A percentile compares a stretch with the other conserved stretches of the same genome.
These are phyloP conservation scores for Cyclotella baltica DNA, from an alignment of 108 stramenopile genomes.

Conservation along the genomic window DNA sequence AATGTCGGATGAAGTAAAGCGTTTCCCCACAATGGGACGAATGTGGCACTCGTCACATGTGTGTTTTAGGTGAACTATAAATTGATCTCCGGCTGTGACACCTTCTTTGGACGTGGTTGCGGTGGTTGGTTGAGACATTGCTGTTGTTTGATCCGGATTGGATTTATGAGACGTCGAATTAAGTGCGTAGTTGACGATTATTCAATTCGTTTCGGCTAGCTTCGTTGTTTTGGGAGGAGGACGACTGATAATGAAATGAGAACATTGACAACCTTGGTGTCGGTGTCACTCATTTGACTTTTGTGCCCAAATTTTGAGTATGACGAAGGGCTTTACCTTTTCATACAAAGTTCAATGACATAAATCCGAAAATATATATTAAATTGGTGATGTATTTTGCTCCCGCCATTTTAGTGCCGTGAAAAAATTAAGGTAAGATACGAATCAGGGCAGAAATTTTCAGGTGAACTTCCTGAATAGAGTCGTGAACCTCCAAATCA, in stretches of 20 bases:
- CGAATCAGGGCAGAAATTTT: too few relatives aligned
- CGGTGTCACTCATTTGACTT: too few relatives aligned
- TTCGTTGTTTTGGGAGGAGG: not conserved
- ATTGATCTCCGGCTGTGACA: slow-evolving; percentile 10
- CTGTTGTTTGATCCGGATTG: not conserved
- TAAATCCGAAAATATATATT: too few relatives aligned
- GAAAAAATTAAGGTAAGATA: too few relatives aligned
- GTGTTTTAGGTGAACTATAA: slow-evolving; percentile 53
- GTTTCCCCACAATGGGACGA: slow-evolving; percentile 85
- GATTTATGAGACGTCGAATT: not conserved
- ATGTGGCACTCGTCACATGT: slow-evolving; percentile 81
- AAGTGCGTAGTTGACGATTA: not conserved
- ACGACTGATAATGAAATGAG: not conserved
- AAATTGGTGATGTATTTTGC: too few relatives aligned
- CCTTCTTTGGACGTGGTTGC: not conserved
- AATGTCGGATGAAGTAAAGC: slow-evolving; percentile 65
- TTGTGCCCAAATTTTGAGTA: too few relatives aligned
- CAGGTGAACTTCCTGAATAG: too few relatives aligned
- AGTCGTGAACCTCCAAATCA: too few relatives aligned
- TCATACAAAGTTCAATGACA: too few relatives aligned
- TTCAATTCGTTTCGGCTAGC: not conserved
- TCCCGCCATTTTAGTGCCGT: too few relatives aligned
- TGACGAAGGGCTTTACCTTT: too few relatives aligned
- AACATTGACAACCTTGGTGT: too few relatives aligned
- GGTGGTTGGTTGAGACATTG: not conserved